A percentile compares a stretch with the other conserved stretches of the same genome.
Evolutionary conservation across 2,329 filamentous ascomycete species (phyloP).

Genomic region (Aspergillus sp.): DNA sequence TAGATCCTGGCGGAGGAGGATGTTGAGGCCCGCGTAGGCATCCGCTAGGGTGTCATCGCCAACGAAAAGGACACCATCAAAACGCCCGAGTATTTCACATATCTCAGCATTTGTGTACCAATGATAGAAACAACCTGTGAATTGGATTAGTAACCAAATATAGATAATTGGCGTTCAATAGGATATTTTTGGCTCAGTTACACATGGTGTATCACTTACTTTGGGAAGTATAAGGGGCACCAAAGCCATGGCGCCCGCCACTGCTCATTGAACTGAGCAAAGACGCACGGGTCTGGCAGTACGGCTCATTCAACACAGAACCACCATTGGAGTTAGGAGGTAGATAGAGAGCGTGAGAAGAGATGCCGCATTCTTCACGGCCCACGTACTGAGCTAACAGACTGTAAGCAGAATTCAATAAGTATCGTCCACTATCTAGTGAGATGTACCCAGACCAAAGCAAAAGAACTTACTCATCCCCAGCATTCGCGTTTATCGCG

Average conservation of each 20-base stretch:
- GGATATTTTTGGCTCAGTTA: no score
- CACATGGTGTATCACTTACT: conserved; percentile 21
- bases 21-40: conserved; percentile 48
- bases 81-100: conserved; percentile 47
- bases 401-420: conserved; percentile 24
- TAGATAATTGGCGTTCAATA: neutral
- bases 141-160: conserved; percentile 6
- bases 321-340: conserved; percentile 23
- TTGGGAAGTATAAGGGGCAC: conserved; percentile 40
- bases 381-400: conserved; percentile 38
- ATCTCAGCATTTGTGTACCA: conserved; percentile 46
- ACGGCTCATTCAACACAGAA: conserved; percentile 19
- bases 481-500: conserved; percentile 3
- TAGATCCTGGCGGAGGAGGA: conserved; percentile 44
- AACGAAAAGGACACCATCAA: conserved; percentile 43
- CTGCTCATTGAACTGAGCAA: conserved; percentile 44
- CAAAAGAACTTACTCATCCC: conserved; percentile 25
- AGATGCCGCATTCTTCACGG: conserved; percentile 38
- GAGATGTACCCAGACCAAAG: conserved; percentile 5
- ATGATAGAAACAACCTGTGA: conserved; percentile 41
- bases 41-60: conserved; percentile 42
- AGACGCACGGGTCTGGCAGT: conserved; percentile 34
- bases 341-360: conserved; percentile 35
- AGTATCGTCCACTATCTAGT: conserved; percentile 15
- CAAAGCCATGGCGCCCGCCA: conserved; percentile 43